phyloP scores from a whole-genome alignment of 1,139 yeast species.

The Yamadazyma atmosphaerica region DNA sequence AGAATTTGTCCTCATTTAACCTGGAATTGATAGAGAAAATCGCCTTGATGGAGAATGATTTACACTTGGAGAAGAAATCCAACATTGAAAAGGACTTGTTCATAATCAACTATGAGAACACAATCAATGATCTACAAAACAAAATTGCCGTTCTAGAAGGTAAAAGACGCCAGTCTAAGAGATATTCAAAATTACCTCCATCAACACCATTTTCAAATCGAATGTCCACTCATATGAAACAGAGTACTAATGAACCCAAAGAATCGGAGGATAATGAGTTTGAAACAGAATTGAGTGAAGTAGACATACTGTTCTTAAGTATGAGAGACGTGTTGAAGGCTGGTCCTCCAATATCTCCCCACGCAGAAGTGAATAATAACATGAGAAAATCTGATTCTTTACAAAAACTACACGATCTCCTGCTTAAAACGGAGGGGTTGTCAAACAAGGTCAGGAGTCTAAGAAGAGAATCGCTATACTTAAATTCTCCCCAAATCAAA shows the following conservation, averaged over 20 bases:
- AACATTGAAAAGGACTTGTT: slow-evolving; percentile 33
- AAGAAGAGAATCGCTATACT: slow-evolving; percentile 16
- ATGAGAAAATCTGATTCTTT: slow-evolving; percentile 27
- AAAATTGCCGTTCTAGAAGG: slow-evolving; percentile 14
- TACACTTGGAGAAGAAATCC: slow-evolving; percentile 32
- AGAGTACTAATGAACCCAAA: slow-evolving; percentile 1
- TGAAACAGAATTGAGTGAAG: slow-evolving; percentile 13
- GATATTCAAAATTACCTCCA: not conserved
- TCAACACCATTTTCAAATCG: not conserved
- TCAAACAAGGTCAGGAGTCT: slow-evolving; percentile 18
- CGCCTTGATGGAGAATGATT: slow-evolving; percentile 44
- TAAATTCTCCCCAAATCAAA: slow-evolving; percentile 17
- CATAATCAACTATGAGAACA: slow-evolving; percentile 38
- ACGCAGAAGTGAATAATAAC: slow-evolving; percentile 6
- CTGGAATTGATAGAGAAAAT: slow-evolving; percentile 43
- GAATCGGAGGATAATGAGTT: slow-evolving; percentile 5
- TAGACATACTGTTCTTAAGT: slow-evolving; percentile 30
- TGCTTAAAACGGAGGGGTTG: slow-evolving; percentile 15
- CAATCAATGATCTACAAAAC: slow-evolving; percentile 23
- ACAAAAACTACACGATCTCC: slow-evolving; percentile 21
- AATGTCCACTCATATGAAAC: not conserved
- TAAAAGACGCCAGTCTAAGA: not conserved
- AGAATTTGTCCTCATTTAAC: slow-evolving; percentile 36
- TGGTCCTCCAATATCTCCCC: slow-evolving; percentile 31
- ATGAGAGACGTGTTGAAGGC: slow-evolving; percentile 32